Conservation (phyloP, 345 rosid species). For the Hypericum perforatum region DNA sequence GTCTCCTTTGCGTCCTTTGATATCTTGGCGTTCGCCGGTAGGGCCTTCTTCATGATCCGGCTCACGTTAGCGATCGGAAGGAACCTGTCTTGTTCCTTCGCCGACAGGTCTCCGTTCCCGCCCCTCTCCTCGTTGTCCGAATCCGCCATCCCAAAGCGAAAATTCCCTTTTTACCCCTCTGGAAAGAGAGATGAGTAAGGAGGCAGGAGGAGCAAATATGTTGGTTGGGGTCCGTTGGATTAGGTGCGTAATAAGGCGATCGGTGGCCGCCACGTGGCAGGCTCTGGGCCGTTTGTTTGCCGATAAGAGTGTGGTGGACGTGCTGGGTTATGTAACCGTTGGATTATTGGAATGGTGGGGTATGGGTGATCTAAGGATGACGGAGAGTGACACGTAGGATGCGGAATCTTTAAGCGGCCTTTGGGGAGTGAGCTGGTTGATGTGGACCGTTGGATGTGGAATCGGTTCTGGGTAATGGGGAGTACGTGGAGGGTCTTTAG, state of each 20-base stretch:
- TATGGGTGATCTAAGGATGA: no score
- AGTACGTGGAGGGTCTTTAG: no score
- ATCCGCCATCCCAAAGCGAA: slow-evolving; percentile 39
- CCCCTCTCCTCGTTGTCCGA: slow-evolving; percentile 47
- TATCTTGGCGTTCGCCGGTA: slow-evolving; percentile 69
- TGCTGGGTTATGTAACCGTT: background rate
- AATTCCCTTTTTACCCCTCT: no score
- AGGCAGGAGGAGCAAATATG: background rate
- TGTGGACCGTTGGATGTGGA: no score
- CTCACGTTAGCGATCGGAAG: slow-evolving; percentile 70
- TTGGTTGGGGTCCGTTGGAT: slow-evolving; percentile 11
- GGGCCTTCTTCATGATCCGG: slow-evolving; percentile 67
- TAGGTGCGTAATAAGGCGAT: slow-evolving; percentile 7
- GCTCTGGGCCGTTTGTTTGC: slow-evolving; percentile 5
- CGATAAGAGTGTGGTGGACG: slow-evolving; percentile 10
- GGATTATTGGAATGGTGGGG: background rate
- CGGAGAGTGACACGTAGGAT: no score
- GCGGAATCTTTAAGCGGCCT: no score
- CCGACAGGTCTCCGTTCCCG: slow-evolving; percentile 25
- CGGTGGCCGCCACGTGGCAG: background rate
- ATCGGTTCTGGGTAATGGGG: no score
- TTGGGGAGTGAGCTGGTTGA: no score
- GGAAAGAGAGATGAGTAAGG: background rate
- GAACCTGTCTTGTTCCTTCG: slow-evolving; percentile 60
- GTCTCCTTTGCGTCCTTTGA: slow-evolving; percentile 75